Conservation (phyloP, 345 rosid genomes). For the Salix viminalis region DNA sequence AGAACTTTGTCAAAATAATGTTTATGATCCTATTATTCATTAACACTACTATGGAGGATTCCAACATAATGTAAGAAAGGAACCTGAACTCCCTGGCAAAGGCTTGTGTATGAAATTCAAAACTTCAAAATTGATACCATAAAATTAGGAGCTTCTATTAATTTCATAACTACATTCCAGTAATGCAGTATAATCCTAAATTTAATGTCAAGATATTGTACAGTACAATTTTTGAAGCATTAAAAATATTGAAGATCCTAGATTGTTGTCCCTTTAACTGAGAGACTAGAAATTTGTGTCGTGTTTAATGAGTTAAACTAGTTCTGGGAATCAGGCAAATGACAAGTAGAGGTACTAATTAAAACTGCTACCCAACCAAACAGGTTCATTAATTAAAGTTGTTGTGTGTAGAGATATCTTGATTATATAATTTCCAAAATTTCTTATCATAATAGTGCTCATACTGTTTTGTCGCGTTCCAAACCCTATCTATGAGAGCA, state of each 20-base stretch:
- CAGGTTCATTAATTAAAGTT: neutral
- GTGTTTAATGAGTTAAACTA: neutral
- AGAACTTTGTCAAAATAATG: neutral
- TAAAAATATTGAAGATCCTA: neutral
- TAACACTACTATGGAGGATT: neutral
- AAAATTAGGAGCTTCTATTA: neutral
- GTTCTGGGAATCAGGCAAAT: neutral
- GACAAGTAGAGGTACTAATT: neutral
- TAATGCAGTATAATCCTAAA: neutral
- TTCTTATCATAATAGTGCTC: neutral
- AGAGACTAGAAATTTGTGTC: neutral
- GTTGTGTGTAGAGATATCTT: neutral
- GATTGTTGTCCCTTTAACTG: neutral
- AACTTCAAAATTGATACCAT: neutral
- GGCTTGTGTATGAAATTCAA: neutral
- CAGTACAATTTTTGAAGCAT: neutral
- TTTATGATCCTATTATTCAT: neutral
- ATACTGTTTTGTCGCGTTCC: neutral
- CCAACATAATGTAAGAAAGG: neutral
- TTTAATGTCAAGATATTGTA: no score
- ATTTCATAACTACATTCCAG: neutral
- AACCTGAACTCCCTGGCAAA: neutral
- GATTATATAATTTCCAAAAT: neutral
- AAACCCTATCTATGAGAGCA: neutral
- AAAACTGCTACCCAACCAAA: conserved; percentile 1